Base-by-base conservation (phyloP, 352 stramenopile genomes). In the Phytophthora quininea region DNA sequence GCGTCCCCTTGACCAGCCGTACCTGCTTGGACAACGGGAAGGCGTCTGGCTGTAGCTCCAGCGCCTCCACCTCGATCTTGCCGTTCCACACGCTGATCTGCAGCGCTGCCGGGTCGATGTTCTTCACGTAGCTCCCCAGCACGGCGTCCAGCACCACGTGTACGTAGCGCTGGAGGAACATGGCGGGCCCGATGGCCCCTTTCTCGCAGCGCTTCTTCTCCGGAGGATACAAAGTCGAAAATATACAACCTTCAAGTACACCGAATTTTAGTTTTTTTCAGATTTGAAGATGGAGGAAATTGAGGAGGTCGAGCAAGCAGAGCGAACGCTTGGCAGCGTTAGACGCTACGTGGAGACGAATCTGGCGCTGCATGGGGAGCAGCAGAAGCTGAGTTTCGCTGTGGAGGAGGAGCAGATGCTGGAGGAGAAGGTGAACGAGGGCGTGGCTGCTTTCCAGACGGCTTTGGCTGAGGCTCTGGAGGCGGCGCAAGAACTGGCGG, bases 61-160 rank as follows among this genome's bases (percentile, higher is more conserved):
- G 80, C 9, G 86, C 75, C 46, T 93, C 85, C 45, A 95, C 76
- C 74, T 93, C 83, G 63, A 95, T 89, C 77, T 92, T 86, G 47
- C 87, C 87, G 58, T 89, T 93, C 87, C 87, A 95, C 10, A 95
- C 80, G 69, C 82, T 91, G 75, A 95, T 92, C 73, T 91, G 84
- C 42, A 95, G 73, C 51, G 85, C 77, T 54, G 90, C 82, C n/a
- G 87, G 84, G 66, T 95, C 87, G 62, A 93, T 91, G 76, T 95
- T 91, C 76, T 93, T 93, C 14, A 95, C 84, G 63, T 95, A 95
- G 62, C 73, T 88, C 40, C 87, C 87, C 50, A 95, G 81, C 56
- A 95, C 80, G 11, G 85, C 86, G 56, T 95, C 86, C 69, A 95
- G 77, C 64, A 93, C 80, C 50, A 91, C 78, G 71, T 92, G 85